Base-by-base conservation (phyloP, 2,329 filamentous ascomycete genomes). In the Apiospora aurea region DNA sequence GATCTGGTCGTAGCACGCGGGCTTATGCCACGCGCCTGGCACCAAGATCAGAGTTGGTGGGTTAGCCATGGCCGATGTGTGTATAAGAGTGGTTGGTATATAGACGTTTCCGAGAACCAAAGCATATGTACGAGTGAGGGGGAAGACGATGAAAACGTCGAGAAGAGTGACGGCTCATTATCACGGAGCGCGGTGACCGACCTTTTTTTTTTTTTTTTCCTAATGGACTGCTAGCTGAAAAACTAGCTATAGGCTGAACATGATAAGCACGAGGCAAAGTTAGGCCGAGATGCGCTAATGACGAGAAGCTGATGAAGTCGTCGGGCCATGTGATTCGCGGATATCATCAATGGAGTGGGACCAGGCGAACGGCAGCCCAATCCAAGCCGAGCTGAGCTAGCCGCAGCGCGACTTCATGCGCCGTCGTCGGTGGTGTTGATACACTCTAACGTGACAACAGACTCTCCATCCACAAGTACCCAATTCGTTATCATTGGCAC, bases 1-100 rank as follows among this genome's bases (percentile, higher is more conserved):
- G 16, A 53, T n/a, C 16, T 34, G 11, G 29, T 69, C 67, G 44
- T 34, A 69, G 67, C n/a, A 49, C 5, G 46, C 24, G 16, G 67
- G 24, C 26, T 29, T 53, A 16, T 69, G 67, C 67, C 67, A 69
- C 13, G 67, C 29, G 21, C 67, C 67, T 10, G 67, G 29, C 14
- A 69, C 46, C 8, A 69, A 29, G 46, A 69, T 24, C 6, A 69
- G n/a, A 11, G 38, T 67, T 0, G 64, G 64, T 24, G 14, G 8
- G n/a, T 26, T 14, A 26, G 49, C 10, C 49, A 51, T 51, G 49
- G 49, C n/a, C 10, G 47, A 51, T 47, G 46, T 29, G 26, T 29
- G 26, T 29, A 29, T 29, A 29, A 29, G 1, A 29, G 26, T 29
- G 26, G 26, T 29, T 29, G 26, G 26, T 29, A 29, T 29, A 29